Evolutionary conservation across 1,284 basidiomycete genomes (phyloP).

Genomic region (Xerocomus alliaceus): DNA sequence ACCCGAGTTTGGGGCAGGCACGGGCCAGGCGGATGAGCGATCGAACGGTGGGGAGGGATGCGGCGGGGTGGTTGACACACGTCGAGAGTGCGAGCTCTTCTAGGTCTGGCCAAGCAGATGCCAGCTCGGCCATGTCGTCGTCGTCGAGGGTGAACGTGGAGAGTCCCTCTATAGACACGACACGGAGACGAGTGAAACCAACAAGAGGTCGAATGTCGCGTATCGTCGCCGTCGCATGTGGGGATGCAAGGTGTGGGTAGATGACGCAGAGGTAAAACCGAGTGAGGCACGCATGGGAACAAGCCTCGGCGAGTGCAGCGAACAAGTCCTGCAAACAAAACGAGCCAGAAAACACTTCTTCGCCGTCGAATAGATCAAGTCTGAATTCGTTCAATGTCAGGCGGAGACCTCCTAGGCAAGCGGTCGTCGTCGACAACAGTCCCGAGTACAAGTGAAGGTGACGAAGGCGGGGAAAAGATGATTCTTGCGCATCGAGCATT

Average conservation of each 20-base stretch:
- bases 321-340: conserved; percentile 23
- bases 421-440: conserved; percentile 15
- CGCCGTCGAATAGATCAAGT: conserved; percentile 30
- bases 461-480: conserved; percentile 17
- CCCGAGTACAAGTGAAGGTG: conserved; percentile 30
- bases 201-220: conserved; percentile 26
- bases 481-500: neutral
- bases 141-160: conserved; percentile 25
- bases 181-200: conserved; percentile 18
- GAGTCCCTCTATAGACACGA: conserved; percentile 28
- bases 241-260: conserved; percentile 14
- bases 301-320: conserved; percentile 15
- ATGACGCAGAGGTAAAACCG: conserved; percentile 23
- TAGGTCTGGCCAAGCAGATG: conserved; percentile 28
- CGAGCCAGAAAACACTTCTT: conserved; percentile 15
- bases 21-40: conserved; percentile 17
- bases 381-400: conserved; percentile 25
- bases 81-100: conserved; percentile 29
- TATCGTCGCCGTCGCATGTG: conserved; percentile 5
- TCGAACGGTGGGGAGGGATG: conserved; percentile 28
- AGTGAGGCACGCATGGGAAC: conserved; percentile 17
- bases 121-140: conserved; percentile 17
- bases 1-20: conserved; percentile 15
- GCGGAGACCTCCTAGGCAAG: conserved; percentile 17
- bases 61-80: conserved; percentile 20